Evolutionary conservation across 192 early-diverging fungal genomes (phyloP), one percentile per base, ranked within the genome.

Genomic region (Rhizophagus clarus): DNA sequence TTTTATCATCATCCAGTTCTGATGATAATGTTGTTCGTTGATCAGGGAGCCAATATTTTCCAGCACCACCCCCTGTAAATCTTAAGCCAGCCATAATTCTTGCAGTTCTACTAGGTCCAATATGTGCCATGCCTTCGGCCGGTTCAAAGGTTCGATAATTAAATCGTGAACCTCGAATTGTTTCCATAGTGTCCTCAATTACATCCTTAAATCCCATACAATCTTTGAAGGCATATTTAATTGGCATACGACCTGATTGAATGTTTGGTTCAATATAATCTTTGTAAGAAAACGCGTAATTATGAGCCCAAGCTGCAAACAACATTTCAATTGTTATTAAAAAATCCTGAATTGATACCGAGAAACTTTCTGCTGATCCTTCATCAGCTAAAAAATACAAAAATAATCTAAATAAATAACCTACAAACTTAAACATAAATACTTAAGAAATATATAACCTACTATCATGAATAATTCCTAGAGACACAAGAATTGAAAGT

Each of bases 321-420:
- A 94, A 87, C 94, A 96, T 96, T 83, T 98, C 97, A 31, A 98
- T 82, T 73, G 95, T 97, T 51, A 98, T 95, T 37, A 98, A 89
- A 81, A 94, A 92, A 87, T 96, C 96, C 81, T 98, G 97, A 69
- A 96, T 84, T 28, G 93, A 94, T 2, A 92, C 88, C 34, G 97
- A 91, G 29, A 94, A 88, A 80, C 93, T 89, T 80, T 93, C 90
- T 26, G 89, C 88, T 20, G 87, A 81, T 61, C 89, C 88, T n/a
- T 29, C 37, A 29, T 71, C 82, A 37, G 76, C 89, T 85, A 80
- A 26, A 28, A 61, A 37, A 68, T n/a, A 75, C 6, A 7, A 51
- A 64, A 72, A 37, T 60, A 71, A 51, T 10, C 12, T 9, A 71
- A 45, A 4, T 70, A 10, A 37, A 45, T 26, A 66, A 17, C 4